These are phyloP conservation scores for Tetradesmus lagerheimii DNA, from an alignment of 139 green algal genomes.

Conservation along the genomic window DNA sequence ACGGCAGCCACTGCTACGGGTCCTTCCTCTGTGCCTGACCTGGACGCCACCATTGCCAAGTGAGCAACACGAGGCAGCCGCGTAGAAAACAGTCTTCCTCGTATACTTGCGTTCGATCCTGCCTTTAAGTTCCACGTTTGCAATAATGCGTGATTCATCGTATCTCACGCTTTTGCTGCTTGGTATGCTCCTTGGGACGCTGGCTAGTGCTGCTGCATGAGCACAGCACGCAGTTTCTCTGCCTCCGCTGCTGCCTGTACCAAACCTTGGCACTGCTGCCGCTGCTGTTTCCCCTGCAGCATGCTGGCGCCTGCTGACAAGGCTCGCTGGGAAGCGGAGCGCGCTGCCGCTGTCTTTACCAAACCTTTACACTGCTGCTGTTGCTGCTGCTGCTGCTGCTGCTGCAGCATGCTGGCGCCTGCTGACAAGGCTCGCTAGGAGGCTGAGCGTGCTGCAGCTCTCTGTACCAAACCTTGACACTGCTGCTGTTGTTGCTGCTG, in stretches of 20 bases:
- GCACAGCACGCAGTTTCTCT: too few species aligned
- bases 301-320: conserved; percentile 59
- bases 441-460: too few species aligned
- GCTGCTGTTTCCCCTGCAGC: not conserved
- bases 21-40: conserved; percentile 8
- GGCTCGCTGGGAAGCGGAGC: conserved; percentile 51
- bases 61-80: not conserved
- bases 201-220: not conserved
- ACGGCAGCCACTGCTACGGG: not conserved
- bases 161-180: not conserved
- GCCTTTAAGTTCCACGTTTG: too few species aligned
- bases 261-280: not conserved
- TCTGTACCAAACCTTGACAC: not conserved
- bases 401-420: conserved; percentile 48
- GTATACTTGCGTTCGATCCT: too few species aligned
- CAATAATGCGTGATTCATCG: too few species aligned
- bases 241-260: too few species aligned
- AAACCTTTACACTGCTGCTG: not conserved
- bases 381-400: not conserved
- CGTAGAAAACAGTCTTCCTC: not conserved
- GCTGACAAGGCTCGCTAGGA: conserved; percentile 59
- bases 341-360: too few species aligned
- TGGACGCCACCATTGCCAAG: conserved; percentile 22
- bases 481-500: not conserved
- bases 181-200: too few species aligned